Evolutionary conservation across 805 yeast genomes (phyloP), one percentile per base, ranked within the genome.

Genomic region (Metschnikowia cubensis): DNA sequence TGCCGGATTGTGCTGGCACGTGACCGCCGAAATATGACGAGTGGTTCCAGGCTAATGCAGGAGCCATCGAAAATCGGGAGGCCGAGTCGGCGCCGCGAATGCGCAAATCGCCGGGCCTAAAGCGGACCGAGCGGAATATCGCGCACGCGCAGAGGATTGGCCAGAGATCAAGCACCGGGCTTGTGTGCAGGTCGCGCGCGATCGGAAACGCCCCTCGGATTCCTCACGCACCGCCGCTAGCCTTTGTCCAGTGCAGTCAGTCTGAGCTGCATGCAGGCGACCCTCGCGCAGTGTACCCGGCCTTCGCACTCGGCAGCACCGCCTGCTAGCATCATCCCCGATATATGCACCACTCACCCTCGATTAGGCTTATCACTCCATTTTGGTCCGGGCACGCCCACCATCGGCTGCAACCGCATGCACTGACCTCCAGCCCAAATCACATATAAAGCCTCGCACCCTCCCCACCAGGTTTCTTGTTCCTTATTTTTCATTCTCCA

Each of bases 21-120:
- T 20, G 21, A 20, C 21, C 4, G 21, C 4, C 21, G 29, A 8
- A 4, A 2, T 8, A 25, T 25, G 29, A 25, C 29, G 4, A 25
- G 8, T 25, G 11, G 8, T 8, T 25, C 29, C 11, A 25, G 29
- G 29, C 29, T 25, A 8, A 11, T 25, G 29, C 29, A 25, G 11
- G 11, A 25, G 3, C 3, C 8, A 25, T 25, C 29, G 13, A 25
- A 25, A 1, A 8, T 25, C 29, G 29, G 29, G 11, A 4, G 45
- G 18, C 45, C 39, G 46, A 34, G 32, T 33, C 46, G 39, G 38
- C 21, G 46, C 42, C 20, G 25, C 25, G 15, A 22, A 15, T 10
- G 21, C 6, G 10, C 40, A 18, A 33, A 18, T 14, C 45, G 34
- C 47, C 54, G 57, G 60, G 41, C 57, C 57, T 48, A 48, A 42